Percentiles rank a stretch among this genome's conserved stretches.
Evolutionary conservation across 192 early-diverging fungal species (phyloP).

Genomic region (Spizellomyces punctatus): DNA sequence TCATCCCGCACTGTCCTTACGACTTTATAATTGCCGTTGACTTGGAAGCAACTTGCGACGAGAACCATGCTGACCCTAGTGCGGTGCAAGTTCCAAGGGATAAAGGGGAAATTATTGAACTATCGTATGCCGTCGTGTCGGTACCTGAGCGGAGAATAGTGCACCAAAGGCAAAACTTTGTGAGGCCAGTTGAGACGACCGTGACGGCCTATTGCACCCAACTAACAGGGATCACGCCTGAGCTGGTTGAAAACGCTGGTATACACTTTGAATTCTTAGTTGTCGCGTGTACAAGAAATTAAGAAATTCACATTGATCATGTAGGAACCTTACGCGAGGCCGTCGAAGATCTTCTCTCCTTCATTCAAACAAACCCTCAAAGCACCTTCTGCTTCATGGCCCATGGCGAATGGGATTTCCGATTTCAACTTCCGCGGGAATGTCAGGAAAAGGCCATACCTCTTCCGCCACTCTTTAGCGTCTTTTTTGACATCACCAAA

Average conservation of each 20-base stretch:
- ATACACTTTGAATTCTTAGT: background rate
- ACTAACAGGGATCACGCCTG: slow-evolving; percentile 63
- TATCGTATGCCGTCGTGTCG: slow-evolving; percentile 40
- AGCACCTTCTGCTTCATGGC: slow-evolving; percentile 71
- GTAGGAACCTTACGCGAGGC: slow-evolving; percentile 51
- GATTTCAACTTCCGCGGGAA: slow-evolving; percentile 69
- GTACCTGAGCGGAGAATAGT: slow-evolving; percentile 20
- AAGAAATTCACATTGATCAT: background rate
- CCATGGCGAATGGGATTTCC: slow-evolving; percentile 72
- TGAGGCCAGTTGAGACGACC: slow-evolving; percentile 34
- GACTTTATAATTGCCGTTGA: slow-evolving; percentile 68
- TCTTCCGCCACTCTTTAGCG: slow-evolving; percentile 57
- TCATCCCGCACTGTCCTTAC: slow-evolving; percentile 32
- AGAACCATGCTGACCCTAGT: slow-evolving; percentile 60
- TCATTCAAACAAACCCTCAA: slow-evolving; percentile 50
- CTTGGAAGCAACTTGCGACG: slow-evolving; percentile 75
- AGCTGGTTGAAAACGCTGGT: slow-evolving; percentile 53
- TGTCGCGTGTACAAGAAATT: background rate
- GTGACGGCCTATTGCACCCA: slow-evolving; percentile 62
- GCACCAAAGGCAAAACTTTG: slow-evolving; percentile 34
- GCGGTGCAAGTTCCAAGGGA: slow-evolving; percentile 51
- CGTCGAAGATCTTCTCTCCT: slow-evolving; percentile 52
- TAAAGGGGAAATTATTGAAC: slow-evolving; percentile 43
- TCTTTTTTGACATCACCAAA: slow-evolving; percentile 71
- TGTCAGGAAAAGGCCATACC: slow-evolving; percentile 64